Percentiles rank a stretch among this genome's conserved stretches.
Evolutionary conservation across 768 basidiomycete species (phyloP).

Genomic region (Calocera viscosa): DNA sequence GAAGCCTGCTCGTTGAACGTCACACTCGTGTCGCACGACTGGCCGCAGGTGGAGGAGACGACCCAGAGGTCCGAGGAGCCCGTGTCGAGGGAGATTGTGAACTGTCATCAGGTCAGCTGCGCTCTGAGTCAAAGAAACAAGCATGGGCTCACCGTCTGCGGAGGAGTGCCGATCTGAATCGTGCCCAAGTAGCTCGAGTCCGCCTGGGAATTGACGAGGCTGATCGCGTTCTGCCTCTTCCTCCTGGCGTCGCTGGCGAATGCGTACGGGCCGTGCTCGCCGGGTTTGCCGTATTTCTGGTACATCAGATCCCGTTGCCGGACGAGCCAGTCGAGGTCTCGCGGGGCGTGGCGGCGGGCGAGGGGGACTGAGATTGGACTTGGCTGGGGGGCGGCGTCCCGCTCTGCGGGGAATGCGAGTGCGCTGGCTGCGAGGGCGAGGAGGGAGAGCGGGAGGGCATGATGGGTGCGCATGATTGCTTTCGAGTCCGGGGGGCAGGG

Average conservation of each 20-base stretch:
- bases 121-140: background rate
- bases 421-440: too few relatives aligned
- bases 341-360: background rate
- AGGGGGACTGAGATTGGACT: background rate
- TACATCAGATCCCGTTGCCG: background rate
- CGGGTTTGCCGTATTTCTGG: constrained; percentile 3
- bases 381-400: background rate
- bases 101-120: background rate
- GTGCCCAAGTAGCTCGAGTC: background rate
- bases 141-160: background rate
- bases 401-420: too few relatives aligned
- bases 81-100: background rate
- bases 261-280: background rate
- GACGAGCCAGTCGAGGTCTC: background rate
- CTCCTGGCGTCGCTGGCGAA: background rate
- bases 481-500: too few relatives aligned
- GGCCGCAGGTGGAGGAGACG: background rate
- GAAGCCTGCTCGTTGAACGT: background rate
- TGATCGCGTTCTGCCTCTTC: background rate
- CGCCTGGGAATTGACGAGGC: background rate
- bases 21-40: background rate
- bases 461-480: too few relatives aligned
- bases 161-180: background rate
- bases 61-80: background rate
- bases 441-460: too few relatives aligned